Percentiles rank a stretch among this genome's conserved stretches.
These are phyloP conservation scores for Ascochyta koolunga DNA, from an alignment of 2,329 filamentous ascomycete species.

Conservation along the genomic window DNA sequence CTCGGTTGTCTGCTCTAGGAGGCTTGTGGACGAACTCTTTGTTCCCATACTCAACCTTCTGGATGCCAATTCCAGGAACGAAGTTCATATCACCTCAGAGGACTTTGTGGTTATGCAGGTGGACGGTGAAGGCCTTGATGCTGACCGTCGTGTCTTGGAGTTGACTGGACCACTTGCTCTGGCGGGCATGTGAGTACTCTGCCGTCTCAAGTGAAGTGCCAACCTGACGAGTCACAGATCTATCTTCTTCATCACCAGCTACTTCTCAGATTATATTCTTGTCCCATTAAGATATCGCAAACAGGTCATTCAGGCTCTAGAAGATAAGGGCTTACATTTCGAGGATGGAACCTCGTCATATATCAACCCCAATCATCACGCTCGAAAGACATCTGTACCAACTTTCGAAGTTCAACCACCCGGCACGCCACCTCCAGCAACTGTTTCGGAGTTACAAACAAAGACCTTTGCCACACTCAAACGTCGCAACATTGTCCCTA, in stretches of 20 bases:
- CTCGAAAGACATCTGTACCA: conserved; percentile 54
- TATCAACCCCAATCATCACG: conserved; percentile 60
- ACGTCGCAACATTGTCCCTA: conserved; percentile 74
- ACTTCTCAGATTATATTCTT: conserved; percentile 96
- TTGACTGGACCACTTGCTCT: conserved; percentile 88
- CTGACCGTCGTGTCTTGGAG: conserved; percentile 88
- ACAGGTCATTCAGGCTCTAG: conserved; percentile 76
- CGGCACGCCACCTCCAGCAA: conserved; percentile 77
- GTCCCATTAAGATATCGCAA: conserved; percentile 77
- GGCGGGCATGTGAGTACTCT: conserved; percentile 72
- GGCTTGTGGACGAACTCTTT: conserved; percentile 77
- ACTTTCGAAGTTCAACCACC: conserved; percentile 58
- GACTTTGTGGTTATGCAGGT: conserved; percentile 89
- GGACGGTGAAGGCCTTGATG: conserved; percentile 86
- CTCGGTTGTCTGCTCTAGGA: conserved; percentile 84
- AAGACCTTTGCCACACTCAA: conserved; percentile 86
- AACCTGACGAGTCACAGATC: conserved; percentile 58
- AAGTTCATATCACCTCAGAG: conserved; percentile 77
- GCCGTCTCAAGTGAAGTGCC: no score
- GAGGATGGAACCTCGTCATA: conserved; percentile 68
- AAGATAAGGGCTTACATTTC: conserved; percentile 83
- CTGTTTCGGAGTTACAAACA: conserved; percentile 77
- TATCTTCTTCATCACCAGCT: conserved; percentile 98
- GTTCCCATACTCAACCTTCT: conserved; percentile 71
- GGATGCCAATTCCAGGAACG: conserved; percentile 50